Evolutionary conservation across 78 protist genomes (phyloP).

Genomic region (Speleostelium caveatum): DNA sequence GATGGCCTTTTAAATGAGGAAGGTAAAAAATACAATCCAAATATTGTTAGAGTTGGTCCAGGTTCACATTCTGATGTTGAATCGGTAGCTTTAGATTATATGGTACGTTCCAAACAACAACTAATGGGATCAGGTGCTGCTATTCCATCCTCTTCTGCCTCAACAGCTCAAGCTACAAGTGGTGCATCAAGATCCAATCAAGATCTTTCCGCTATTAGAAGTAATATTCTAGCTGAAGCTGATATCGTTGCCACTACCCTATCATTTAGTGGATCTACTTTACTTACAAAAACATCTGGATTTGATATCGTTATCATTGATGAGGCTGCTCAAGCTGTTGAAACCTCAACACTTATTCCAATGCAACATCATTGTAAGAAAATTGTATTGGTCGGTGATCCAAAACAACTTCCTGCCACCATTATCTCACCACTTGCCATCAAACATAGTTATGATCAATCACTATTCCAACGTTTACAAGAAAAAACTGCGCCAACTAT

Average conservation of each 20-base stretch:
- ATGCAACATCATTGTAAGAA: slow-evolving; percentile 65
- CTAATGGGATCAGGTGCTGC: slow-evolving; percentile 50
- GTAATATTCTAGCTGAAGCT: slow-evolving; percentile 52
- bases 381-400: slow-evolving; percentile 91
- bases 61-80: slow-evolving; percentile 69
- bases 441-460: slow-evolving; percentile 68
- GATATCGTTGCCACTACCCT: slow-evolving; percentile 82
- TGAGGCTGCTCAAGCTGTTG: slow-evolving; percentile 92
- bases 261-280: slow-evolving; percentile 46
- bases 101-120: slow-evolving; percentile 72
- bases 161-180: slow-evolving; percentile 55
- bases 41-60: slow-evolving; percentile 76
- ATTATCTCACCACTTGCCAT: slow-evolving; percentile 80
- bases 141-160: slow-evolving; percentile 69
- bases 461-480: slow-evolving; percentile 64
- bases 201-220: slow-evolving; percentile 27
- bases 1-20: slow-evolving; percentile 44
- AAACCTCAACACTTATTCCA: slow-evolving; percentile 86
- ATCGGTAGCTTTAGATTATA: slow-evolving; percentile 34
- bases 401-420: slow-evolving; percentile 91
- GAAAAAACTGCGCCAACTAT: slow-evolving; percentile 24
- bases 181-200: slow-evolving; percentile 10
- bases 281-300: slow-evolving; percentile 42
- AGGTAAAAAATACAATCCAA: slow-evolving; percentile 60
- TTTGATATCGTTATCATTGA: slow-evolving; percentile 87